Evolutionary conservation across 495 filamentous ascomycete species (phyloP), one percentile per base, ranked within the genome.

Genomic region (Chaetomidium leptoderma): DNA sequence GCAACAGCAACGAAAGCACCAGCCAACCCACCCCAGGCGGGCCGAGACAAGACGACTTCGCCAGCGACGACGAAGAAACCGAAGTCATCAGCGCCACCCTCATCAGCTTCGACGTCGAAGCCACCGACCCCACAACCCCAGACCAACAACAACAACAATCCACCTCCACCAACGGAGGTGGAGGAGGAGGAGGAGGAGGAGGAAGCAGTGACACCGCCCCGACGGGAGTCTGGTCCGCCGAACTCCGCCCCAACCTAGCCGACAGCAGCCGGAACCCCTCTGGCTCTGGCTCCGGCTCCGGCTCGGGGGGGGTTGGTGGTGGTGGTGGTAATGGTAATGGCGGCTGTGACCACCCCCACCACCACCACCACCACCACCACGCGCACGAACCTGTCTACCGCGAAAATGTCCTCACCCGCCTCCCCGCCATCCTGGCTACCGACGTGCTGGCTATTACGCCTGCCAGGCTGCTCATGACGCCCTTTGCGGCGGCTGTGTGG

Each of bases 81-180:
- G 78, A 81, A 30, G 61, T 75, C 23, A 64, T 77, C 19, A 77
- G 75, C 52, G 70, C 77, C 4, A 81, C 79, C 0, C 61, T 83
- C 1, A 81, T 83, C n/a, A 81, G 75, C 53, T 81, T 83, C 46
- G 80, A 83, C 62, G 78, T 83, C 27, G 79, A 81, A 48, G 71
- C 78, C 8, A 75, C 72, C 39, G 76, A 80, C 43, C 66, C 72
- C 1, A 69, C 66, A 4, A 21, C 73, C 40, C 26, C 13, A 29
- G 30, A 16, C 48, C 17, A n/a, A n/a, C n/a, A n/a, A n/a, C n/a
- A n/a, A n/a, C n/a, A n/a, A n/a, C n/a, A n/a, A n/a, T n/a, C 27
- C 33, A 14, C 42, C 40, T 14, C 49, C 30, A 27, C 33, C 46
- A n/a, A 19, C n/a, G n/a, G n/a, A n/a, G n/a, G n/a, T n/a, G n/a